These are phyloP conservation scores for Nothophoma quercina DNA, from an alignment of 2,329 filamentous ascomycete species.

Conservation along the genomic window DNA sequence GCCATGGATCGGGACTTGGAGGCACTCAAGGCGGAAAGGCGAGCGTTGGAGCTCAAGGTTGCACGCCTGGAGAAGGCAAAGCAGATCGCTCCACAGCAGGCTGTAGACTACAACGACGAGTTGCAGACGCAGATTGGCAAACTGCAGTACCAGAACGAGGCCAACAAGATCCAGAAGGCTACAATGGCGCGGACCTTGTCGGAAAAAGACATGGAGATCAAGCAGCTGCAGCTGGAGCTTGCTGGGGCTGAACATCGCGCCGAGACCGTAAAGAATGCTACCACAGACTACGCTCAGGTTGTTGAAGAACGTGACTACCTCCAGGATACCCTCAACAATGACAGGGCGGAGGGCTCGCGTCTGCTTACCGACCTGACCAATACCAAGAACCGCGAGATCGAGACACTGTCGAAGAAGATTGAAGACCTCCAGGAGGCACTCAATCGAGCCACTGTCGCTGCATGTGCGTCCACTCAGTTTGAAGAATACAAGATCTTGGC, in stretches of 20 bases:
- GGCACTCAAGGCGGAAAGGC: slow-evolving; percentile 8
- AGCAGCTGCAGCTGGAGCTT: slow-evolving; percentile 25
- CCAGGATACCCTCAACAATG: background rate
- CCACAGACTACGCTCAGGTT: background rate
- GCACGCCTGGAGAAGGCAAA: background rate
- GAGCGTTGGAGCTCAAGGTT: slow-evolving; percentile 11
- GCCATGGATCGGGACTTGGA: slow-evolving; percentile 5
- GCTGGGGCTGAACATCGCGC: slow-evolving; percentile 9
- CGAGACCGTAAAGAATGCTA: background rate
- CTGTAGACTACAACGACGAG: slow-evolving; percentile 2
- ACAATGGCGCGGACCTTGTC: slow-evolving; percentile 26
- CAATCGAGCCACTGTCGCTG: background rate
- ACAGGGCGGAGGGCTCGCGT: background rate
- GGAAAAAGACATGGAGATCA: slow-evolving; percentile 25
- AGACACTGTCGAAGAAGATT: background rate
- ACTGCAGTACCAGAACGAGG: slow-evolving; percentile 27
- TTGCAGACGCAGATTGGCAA: slow-evolving; percentile 14
- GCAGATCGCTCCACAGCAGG: background rate
- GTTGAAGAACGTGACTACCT: slow-evolving; percentile 20
- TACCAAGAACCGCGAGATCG: slow-evolving; percentile 1
- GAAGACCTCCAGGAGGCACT: background rate
- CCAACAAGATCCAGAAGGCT: slow-evolving; percentile 26
- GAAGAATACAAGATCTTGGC: slow-evolving; percentile 7
- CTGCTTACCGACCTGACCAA: background rate
- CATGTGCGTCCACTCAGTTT: slow-evolving; percentile 6